Base-by-base conservation (phyloP, 345 rosid species). In the Physaria fendleri region DNA sequence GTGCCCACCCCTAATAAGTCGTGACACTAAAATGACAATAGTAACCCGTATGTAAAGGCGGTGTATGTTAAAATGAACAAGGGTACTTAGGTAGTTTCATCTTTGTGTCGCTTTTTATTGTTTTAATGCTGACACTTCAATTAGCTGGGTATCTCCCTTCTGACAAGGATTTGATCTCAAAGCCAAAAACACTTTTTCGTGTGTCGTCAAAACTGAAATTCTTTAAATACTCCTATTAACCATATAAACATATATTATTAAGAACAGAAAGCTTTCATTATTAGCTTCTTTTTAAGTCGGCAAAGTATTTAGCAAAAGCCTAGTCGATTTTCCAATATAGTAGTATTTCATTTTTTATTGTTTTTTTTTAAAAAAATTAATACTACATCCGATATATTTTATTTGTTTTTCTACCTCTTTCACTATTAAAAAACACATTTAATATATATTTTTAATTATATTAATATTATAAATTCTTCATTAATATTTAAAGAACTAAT, bases 251-350 rank as follows among this genome's bases (percentile, higher is more conserved):
- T 41, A 5, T 34, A 2, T 14, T 12, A 35, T 46, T 16, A 13
- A 16, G 43, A 39, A 23, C 10, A 22, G 0, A 60, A 21, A 39
- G 58, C 28, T 62, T 12, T 38, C 58, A 28, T 50, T 62, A 29
- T 62, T 30, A 40, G 9, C 68, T 40, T 53, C 69, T 54, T 43
- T 32, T 64, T 32, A 53, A 37, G 61, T 64, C 60, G 61, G 62
- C 54, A 53, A 41, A 15, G 11, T 28, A 50, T 27, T 27, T 35
- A 28, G 23, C 48, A 9, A 62, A 28, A 34, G 32, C 30, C 6
- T 3, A 3, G 27, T 4, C 5, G 5, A 24, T 5, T 24, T 24
- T 24, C 5, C 5, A 5, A 5, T 24, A 5, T 4, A 24, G 6
- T 3, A 24, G 3, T 24, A 5, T 4, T 4, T 24, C 0, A 24